phyloP scores from a whole-genome alignment of 1,139 yeast species.

The Zygoascus sp. region DNA sequence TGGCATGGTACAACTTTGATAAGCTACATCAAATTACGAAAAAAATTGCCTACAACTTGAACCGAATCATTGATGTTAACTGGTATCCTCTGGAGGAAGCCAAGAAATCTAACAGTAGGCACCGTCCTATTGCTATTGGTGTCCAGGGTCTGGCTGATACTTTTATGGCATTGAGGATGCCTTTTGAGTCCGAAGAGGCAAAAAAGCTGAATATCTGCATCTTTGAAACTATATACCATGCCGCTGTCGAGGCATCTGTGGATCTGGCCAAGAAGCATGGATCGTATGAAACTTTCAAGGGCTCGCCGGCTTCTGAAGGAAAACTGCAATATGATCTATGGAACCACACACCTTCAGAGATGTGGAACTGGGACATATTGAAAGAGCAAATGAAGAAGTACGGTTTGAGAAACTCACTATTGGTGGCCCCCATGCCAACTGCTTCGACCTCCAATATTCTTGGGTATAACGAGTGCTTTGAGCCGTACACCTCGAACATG shows the following conservation, averaged over 20 bases:
- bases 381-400: conserved; percentile 47
- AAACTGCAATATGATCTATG: conserved; percentile 66
- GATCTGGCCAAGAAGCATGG: conserved; percentile 60
- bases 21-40: conserved; percentile 59
- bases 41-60: conserved; percentile 58
- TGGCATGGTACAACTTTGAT: conserved; percentile 50
- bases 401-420: conserved; percentile 67
- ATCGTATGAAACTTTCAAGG: conserved; percentile 54
- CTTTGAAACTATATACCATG: conserved; percentile 80
- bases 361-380: conserved; percentile 61
- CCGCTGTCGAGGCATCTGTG: conserved; percentile 65
- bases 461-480: conserved; percentile 77
- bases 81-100: conserved; percentile 64
- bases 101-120: conserved; percentile 53
- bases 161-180: conserved; percentile 57
- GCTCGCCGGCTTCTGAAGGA: conserved; percentile 72
- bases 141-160: conserved; percentile 79
- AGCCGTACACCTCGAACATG: conserved; percentile 76
- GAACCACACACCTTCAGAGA: conserved; percentile 54
- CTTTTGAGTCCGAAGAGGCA: conserved; percentile 64
- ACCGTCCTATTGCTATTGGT: conserved; percentile 75
- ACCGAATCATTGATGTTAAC: conserved; percentile 63
- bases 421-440: conserved; percentile 87
- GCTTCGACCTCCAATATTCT: conserved; percentile 79
- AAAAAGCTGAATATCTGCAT: conserved; percentile 57